These are phyloP conservation scores for Kwoniella europaea DNA, from an alignment of 768 basidiomycete genomes.

Conservation along the genomic window DNA sequence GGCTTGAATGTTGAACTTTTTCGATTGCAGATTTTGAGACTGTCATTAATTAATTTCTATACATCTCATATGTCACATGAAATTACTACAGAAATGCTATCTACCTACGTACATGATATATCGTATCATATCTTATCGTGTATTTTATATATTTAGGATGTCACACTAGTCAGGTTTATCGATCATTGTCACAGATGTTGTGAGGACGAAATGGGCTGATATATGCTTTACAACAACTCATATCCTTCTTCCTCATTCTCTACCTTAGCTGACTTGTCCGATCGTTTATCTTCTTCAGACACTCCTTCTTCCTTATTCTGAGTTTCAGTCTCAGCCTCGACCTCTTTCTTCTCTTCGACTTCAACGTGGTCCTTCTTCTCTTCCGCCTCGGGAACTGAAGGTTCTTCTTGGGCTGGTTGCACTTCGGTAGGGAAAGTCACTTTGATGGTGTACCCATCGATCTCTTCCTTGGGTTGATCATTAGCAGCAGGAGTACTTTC, in stretches of 20 bases:
- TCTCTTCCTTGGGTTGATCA: background rate
- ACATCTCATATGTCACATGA: background rate
- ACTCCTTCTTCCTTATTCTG: background rate
- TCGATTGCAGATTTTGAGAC: background rate
- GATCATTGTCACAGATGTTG: too few species aligned
- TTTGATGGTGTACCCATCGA: conserved; percentile 14
- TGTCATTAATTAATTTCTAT: background rate
- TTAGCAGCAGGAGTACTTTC: background rate
- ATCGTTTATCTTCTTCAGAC: conserved; percentile 9
- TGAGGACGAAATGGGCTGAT: too few species aligned
- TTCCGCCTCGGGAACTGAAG: conserved; percentile 10
- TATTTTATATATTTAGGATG: too few species aligned
- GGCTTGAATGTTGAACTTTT: too few species aligned
- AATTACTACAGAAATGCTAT: background rate
- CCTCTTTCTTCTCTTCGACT: background rate
- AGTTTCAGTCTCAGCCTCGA: background rate
- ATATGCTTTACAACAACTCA: conserved; percentile 11
- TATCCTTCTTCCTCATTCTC: conserved; percentile 27
- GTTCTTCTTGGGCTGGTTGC: background rate
- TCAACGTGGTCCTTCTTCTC: conserved; percentile 10
- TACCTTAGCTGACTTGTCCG: conserved; percentile 15
- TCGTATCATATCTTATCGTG: background rate
- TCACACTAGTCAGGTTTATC: background rate
- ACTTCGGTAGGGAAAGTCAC: conserved; percentile 16
- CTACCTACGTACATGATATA: background rate